These are phyloP conservation scores for Dipteronia sinensis DNA, from an alignment of 345 rosid genomes.

Conservation along the genomic window DNA sequence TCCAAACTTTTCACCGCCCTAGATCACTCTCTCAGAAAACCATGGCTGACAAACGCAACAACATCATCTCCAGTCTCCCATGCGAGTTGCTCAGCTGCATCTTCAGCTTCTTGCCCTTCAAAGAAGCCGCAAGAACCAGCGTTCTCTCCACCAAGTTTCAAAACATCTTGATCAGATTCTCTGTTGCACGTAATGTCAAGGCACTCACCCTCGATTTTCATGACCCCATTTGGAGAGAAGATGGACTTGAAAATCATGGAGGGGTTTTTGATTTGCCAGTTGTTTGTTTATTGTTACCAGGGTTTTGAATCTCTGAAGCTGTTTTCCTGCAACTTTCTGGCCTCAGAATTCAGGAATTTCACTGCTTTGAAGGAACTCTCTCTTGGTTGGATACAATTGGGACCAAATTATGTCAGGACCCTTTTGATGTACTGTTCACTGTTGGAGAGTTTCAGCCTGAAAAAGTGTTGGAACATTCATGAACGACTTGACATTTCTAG, in stretches of 20 bases:
- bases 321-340: slow-evolving; percentile 30
- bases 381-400: slow-evolving; percentile 40
- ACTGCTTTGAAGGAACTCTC: slow-evolving; percentile 29
- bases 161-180: slow-evolving; percentile 28
- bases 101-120: slow-evolving; percentile 39
- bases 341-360: slow-evolving; percentile 4
- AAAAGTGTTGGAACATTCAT: slow-evolving; percentile 38
- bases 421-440: slow-evolving; percentile 26
- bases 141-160: slow-evolving; percentile 35
- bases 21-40: no score
- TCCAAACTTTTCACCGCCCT: not conserved
- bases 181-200: slow-evolving; percentile 17
- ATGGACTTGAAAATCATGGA: not conserved
- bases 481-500: not conserved
- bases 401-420: not conserved
- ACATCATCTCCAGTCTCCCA: slow-evolving; percentile 18
- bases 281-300: slow-evolving; percentile 5
- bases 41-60: not conserved
- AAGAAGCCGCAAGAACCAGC: slow-evolving; percentile 38
- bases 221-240: slow-evolving; percentile 29
- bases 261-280: slow-evolving; percentile 29
- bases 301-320: slow-evolving; percentile 34
- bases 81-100: slow-evolving; percentile 23
- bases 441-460: slow-evolving; percentile 41
- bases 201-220: slow-evolving; percentile 43